Base-by-base conservation (phyloP, 768 basidiomycete species). In the Grammothele lineata region DNA sequence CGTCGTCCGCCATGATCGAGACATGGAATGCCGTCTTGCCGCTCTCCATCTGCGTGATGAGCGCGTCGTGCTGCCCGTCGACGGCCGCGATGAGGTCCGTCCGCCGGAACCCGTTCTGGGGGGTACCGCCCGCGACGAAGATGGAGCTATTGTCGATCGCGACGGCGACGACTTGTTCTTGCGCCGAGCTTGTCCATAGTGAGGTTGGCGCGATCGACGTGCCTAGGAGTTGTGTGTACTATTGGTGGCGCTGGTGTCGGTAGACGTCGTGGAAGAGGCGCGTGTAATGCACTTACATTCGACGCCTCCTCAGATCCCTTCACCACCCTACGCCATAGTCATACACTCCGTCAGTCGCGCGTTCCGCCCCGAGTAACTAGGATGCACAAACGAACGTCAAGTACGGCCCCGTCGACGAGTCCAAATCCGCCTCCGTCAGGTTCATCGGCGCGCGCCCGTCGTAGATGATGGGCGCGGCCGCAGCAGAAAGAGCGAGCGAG, bases 81-180 rank as follows among this genome's bases (percentile, higher is more conserved):
- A 61, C 66, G 49, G 75, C 70, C 0, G 79, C 76, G 45, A 83
- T 78, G 47, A 84, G 57, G 47, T 83, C 81, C 0, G 79, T 78
- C 24, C 78, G 71, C 14, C 78, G 70, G 65, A 81, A 83, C 6
- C 80, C 80, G 35, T 60, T 64, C 57, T 83, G 80, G 0, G 77
- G 75, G 3, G 59, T 51, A 0, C 62, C 65, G 3, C 79, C 80
- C 0, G 81, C 76, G 25, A 72, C 57, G 53, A 83, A 83, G 36
- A 81, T 63, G 26, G 79, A 78, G 43, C 66, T 71, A 60, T 80
- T 78, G 57, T 81, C 78, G 41, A 85, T 80, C 2, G 72, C 66
- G 43, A 77, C 66, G 24, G 72, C 69, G 42, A 83, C 63, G 0
- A 69, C 63, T 61, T 83, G 78, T 47, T 82, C 81, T 14, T 62